phyloP scores from a whole-genome alignment of 148 eudicot species.

The Spergularia marina region DNA sequence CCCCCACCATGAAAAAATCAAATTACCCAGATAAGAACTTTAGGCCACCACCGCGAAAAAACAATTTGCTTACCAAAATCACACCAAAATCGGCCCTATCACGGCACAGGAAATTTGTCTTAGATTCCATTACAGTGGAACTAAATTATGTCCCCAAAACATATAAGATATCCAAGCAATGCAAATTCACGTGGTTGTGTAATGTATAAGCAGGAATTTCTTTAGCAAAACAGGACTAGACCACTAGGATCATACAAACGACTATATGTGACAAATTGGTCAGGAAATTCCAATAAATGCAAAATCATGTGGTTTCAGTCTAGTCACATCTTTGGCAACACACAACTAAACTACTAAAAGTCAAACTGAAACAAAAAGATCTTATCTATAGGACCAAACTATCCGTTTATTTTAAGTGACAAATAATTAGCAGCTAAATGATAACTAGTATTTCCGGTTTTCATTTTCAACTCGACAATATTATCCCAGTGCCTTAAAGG shows the following conservation, averaged over 20 bases:
- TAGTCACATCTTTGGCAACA: neutral
- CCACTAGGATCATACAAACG: neutral
- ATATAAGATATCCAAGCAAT: neutral
- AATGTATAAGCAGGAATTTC: neutral
- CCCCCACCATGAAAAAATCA: neutral
- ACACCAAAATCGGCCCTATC: slow-evolving; percentile 10
- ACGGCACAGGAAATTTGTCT: neutral
- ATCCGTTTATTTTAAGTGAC: neutral
- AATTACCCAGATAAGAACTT: neutral
- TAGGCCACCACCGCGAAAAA: neutral
- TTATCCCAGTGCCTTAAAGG: neutral
- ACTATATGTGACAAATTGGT: neutral
- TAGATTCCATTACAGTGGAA: slow-evolving; percentile 8
- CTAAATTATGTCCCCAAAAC: neutral
- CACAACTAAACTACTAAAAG: neutral
- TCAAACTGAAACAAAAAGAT: neutral
- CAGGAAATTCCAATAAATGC: neutral
- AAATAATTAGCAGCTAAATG: neutral
- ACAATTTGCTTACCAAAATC: neutral
- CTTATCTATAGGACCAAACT: neutral
- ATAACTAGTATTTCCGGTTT: neutral
- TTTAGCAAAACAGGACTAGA: slow-evolving; percentile 8
- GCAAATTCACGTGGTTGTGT: slow-evolving; percentile 16
- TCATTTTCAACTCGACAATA: neutral
- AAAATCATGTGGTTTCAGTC: neutral